These are phyloP conservation scores for Coemansia sp. DNA, from an alignment of 192 early-diverging fungal species.

Conservation along the genomic window DNA sequence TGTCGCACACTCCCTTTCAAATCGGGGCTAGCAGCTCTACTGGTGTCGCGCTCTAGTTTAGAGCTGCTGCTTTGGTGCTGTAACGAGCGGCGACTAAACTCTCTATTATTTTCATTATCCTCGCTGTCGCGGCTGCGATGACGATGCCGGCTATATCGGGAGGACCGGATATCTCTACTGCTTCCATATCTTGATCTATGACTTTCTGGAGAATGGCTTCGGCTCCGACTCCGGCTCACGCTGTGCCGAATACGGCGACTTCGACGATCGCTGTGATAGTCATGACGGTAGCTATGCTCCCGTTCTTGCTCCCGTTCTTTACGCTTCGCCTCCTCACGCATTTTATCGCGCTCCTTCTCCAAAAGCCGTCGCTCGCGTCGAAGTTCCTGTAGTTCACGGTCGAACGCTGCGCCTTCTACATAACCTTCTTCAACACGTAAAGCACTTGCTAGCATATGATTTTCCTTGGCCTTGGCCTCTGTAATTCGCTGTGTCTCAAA, in stretches of 20 bases:
- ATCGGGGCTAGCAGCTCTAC: not conserved
- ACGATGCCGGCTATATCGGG: not conserved
- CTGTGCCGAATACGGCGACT: not conserved
- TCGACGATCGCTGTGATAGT: not conserved
- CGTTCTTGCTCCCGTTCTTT: not conserved
- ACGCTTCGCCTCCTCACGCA: conserved; percentile 1
- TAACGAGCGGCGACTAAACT: not conserved
- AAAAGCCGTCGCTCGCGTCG: conserved; percentile 25
- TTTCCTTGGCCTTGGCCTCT: conserved; percentile 69
- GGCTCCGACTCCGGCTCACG: conserved; percentile 2
- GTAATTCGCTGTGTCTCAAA: conserved; percentile 71
- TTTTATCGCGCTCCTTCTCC: conserved; percentile 25
- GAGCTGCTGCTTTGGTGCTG: not conserved
- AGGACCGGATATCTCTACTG: not conserved
- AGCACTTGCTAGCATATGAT: conserved; percentile 63
- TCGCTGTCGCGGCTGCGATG: conserved; percentile 4
- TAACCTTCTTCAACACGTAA: conserved; percentile 66
- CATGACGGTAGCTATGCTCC: not conserved
- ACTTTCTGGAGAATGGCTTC: not conserved
- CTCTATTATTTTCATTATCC: conserved; percentile 6
- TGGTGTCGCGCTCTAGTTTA: not conserved
- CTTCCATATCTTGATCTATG: not conserved
- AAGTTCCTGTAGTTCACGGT: conserved; percentile 63
- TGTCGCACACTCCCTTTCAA: conserved; percentile 10
- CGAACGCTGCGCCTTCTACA: conserved; percentile 76